These are phyloP conservation scores for Globisporangium cederbergense DNA, from an alignment of 352 stramenopile species.

Conservation along the genomic window DNA sequence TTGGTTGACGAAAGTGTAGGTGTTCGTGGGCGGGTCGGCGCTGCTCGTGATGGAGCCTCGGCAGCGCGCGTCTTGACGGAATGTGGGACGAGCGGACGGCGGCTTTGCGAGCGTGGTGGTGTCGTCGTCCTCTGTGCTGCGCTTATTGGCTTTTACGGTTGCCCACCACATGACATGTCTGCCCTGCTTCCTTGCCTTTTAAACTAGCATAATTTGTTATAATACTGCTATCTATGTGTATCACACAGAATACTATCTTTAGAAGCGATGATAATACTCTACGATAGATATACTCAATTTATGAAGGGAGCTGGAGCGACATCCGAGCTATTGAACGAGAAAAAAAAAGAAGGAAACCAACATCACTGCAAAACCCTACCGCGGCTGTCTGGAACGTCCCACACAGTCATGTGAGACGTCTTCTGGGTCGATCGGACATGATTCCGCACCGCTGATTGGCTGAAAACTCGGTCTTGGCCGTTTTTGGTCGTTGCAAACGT, in stretches of 20 bases:
- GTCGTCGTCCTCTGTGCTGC: background rate
- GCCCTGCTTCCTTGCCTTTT: background rate
- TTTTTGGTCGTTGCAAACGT: constrained; percentile 6
- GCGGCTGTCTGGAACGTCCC: background rate
- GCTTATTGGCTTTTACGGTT: constrained; percentile 6
- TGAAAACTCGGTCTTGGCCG: background rate
- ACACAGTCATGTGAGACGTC: background rate
- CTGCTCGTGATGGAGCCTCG: background rate
- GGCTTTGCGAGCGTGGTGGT: constrained; percentile 4
- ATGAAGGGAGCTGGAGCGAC: background rate
- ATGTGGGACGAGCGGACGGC: constrained; percentile 4
- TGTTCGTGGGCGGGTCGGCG: background rate
- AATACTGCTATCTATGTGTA: too few species aligned
- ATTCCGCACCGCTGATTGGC: background rate
- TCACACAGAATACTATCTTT: background rate
- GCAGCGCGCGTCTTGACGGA: constrained; percentile 1
- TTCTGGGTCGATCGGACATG: background rate
- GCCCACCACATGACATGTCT: constrained; percentile 9
- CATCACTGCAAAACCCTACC: background rate
- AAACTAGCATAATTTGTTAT: background rate
- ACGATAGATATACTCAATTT: background rate
- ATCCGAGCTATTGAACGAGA: constrained; percentile 1
- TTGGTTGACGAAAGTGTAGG: background rate
- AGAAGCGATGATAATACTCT: background rate
- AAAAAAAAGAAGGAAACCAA: constrained; percentile 18